phyloP scores from a whole-genome alignment of 345 rosid genomes.

The Eucalyptus erythrocorys region DNA sequence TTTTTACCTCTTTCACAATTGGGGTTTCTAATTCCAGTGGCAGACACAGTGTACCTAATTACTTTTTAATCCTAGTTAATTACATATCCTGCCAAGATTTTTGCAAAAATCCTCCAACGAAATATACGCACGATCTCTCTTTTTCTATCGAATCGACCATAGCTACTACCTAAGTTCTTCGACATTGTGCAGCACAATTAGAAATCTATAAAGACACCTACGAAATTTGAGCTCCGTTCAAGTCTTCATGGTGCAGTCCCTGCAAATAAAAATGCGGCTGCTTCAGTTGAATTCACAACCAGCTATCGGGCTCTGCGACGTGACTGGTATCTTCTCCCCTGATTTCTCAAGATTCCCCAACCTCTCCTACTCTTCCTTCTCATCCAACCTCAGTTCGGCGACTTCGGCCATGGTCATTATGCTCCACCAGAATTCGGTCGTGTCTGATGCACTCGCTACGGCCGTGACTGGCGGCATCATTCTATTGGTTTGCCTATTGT shows the following conservation, averaged over 20 bases:
- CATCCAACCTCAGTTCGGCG: background rate
- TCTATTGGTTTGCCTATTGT: constrained; percentile 30
- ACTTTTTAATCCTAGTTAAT: background rate
- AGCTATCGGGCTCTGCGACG: background rate
- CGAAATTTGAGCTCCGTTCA: background rate
- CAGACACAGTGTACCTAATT: background rate
- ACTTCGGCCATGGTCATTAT: constrained; percentile 8
- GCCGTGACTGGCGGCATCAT: constrained; percentile 26
- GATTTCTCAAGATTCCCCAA: background rate
- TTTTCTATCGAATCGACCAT: background rate
- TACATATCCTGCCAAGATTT: background rate
- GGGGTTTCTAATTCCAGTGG: background rate
- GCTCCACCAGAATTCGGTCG: constrained; percentile 31
- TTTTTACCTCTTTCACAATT: background rate
- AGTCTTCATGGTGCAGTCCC: background rate
- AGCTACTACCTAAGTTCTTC: background rate
- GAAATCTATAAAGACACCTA: background rate
- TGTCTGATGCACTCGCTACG: constrained; percentile 49
- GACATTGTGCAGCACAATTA: too few relatives aligned
- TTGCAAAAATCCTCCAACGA: background rate
- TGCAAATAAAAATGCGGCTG: background rate
- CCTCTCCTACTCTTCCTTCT: background rate
- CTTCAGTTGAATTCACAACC: background rate
- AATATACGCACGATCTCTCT: fast-evolving
- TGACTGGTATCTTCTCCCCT: background rate